phyloP scores from a whole-genome alignment of 257 asterid species.

The Voacanga thouarsii region DNA sequence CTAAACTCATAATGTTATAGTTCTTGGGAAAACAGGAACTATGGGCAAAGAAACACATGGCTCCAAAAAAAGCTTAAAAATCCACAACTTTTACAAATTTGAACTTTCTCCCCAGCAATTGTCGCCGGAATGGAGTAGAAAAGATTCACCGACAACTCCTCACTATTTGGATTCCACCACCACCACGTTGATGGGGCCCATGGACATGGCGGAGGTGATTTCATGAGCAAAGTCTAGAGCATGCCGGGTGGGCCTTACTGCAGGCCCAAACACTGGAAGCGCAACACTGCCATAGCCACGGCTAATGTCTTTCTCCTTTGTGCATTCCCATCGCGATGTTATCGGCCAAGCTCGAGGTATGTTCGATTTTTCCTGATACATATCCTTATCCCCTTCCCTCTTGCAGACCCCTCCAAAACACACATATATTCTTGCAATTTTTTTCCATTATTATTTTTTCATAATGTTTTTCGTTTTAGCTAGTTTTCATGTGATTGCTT shows the following conservation, averaged over 20 bases:
- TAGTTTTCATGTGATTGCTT: neutral
- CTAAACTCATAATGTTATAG: no score
- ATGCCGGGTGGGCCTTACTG: conserved; percentile 92
- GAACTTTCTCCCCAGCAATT: no score
- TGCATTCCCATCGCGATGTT: conserved; percentile 85
- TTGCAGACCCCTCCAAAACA: neutral
- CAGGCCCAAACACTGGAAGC: conserved; percentile 94
- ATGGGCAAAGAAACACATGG: no score
- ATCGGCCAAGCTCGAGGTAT: conserved; percentile 90
- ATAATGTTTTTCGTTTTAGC: neutral
- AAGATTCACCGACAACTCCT: no score
- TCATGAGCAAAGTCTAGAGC: conserved; percentile 85
- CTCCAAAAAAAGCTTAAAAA: no score
- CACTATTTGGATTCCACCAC: no score
- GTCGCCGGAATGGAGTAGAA: no score
- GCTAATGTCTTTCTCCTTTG: conserved; percentile 67
- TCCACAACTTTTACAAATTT: no score
- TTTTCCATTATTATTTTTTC: neutral
- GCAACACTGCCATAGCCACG: conserved; percentile 96
- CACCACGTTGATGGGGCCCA: conserved; percentile 30
- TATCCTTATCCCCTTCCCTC: neutral
- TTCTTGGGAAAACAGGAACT: no score
- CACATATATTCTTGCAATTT: neutral
- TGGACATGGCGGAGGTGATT: conserved; percentile 67
- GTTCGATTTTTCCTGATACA: neutral